Percentiles rank a stretch among this genome's conserved stretches.
Evolutionary conservation across 495 filamentous ascomycete species (phyloP).

Genomic region (Astrothelium subdiscretum): DNA sequence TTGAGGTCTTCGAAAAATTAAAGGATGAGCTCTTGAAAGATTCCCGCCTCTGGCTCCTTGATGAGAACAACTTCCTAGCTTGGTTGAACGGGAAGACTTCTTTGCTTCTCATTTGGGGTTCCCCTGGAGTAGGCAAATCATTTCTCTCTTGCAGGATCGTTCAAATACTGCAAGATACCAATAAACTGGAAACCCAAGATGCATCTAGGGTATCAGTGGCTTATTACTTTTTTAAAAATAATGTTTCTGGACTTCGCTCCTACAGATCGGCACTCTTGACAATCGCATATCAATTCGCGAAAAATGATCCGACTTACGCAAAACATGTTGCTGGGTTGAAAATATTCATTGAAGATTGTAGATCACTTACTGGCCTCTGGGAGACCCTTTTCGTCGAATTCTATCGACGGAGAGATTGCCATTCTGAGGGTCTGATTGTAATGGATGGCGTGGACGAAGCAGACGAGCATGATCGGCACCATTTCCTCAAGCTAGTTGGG

Average conservation of each 20-base stretch:
- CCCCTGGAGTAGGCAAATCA: not conserved
- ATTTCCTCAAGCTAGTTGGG: not conserved
- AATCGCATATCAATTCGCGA: not conserved
- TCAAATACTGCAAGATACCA: not conserved
- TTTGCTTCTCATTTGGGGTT: not conserved
- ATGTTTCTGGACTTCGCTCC: not conserved
- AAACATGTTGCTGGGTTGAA: not conserved
- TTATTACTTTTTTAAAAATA: not conserved
- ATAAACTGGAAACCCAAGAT: not conserved
- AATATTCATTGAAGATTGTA: not conserved
- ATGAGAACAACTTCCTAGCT: not conserved
- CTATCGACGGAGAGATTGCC: not conserved
- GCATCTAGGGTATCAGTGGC: not conserved
- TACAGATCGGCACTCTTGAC: not conserved
- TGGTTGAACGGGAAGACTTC: not conserved
- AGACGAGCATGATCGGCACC: not conserved
- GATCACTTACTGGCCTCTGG: not conserved
- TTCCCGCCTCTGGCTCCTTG: slow-evolving; percentile 28
- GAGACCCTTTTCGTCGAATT: not conserved
- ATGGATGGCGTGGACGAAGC: not conserved
- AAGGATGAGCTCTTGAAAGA: slow-evolving; percentile 18
- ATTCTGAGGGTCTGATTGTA: not conserved
- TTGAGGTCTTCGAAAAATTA: slow-evolving; percentile 24
- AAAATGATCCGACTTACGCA: not conserved
- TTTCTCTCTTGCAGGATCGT: not conserved